Percentiles rank a stretch among this genome's conserved stretches.
These are phyloP conservation scores for Hanseniaspora thailandica DNA, from an alignment of 805 yeast genomes.

Conservation along the genomic window DNA sequence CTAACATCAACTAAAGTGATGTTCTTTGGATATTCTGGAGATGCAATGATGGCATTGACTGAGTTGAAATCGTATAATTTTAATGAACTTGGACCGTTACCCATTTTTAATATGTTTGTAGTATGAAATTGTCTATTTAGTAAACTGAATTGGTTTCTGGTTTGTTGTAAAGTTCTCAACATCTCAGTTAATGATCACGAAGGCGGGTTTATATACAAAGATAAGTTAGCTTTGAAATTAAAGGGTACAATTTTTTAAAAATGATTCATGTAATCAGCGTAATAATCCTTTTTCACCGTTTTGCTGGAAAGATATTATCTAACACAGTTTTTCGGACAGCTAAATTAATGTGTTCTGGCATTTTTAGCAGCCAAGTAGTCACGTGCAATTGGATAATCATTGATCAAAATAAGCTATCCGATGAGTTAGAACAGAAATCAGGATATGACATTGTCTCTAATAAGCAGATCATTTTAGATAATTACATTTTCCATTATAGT, in stretches of 20 bases:
- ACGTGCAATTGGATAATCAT: not conserved
- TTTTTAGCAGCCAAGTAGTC: not conserved
- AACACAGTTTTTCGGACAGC: not conserved
- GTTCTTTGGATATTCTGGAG: conserved; percentile 35
- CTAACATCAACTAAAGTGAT: conserved; percentile 71
- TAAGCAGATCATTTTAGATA: too few relatives aligned
- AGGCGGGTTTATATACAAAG: not conserved
- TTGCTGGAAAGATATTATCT: not conserved
- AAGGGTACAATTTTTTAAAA: not conserved
- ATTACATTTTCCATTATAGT: too few relatives aligned
- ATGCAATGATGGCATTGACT: conserved; percentile 36
- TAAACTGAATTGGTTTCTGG: not conserved
- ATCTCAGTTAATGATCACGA: not conserved
- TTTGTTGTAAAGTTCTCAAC: conserved; percentile 1
- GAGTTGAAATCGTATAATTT: conserved; percentile 38
- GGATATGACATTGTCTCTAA: too few relatives aligned
- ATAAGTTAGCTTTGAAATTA: not conserved
- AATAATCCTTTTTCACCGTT: not conserved
- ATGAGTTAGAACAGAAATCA: too few relatives aligned
- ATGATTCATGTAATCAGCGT: not conserved
- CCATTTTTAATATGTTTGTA: conserved; percentile 16
- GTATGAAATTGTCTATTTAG: not conserved
- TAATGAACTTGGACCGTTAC: conserved; percentile 29
- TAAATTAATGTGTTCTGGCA: not conserved
- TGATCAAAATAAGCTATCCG: not conserved